Conservation (phyloP, 1,139 yeast species). For the Blastobotrys serpentis region DNA sequence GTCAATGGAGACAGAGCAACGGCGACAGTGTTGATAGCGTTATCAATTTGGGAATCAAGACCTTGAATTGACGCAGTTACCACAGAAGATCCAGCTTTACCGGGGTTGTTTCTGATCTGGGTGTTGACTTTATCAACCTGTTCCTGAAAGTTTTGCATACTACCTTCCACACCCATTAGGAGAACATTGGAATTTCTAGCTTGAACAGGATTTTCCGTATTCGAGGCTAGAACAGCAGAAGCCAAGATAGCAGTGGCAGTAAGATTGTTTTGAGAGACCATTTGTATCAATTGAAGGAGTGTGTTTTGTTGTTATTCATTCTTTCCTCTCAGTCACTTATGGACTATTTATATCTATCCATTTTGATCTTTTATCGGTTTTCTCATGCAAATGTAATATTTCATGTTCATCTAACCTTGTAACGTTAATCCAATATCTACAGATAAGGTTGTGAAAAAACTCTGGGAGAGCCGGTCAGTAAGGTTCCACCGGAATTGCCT, state of each 20-base stretch:
- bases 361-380: background rate
- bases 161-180: background rate
- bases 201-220: background rate
- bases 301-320: background rate
- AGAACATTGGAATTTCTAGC: background rate
- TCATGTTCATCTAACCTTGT: background rate
- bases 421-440: too few species aligned
- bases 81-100: conserved; percentile 30
- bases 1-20: conserved; percentile 26
- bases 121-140: conserved; percentile 28
- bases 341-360: background rate
- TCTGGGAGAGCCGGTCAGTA: too few species aligned
- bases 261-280: conserved; percentile 3
- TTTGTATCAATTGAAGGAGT: background rate
- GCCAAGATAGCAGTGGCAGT: conserved; percentile 3
- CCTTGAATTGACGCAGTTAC: conserved; percentile 32
- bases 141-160: conserved; percentile 17
- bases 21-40: conserved; percentile 29
- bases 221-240: background rate
- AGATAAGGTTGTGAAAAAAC: too few species aligned
- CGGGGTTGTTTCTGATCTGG: conserved; percentile 25
- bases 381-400: too few species aligned
- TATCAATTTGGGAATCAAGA: conserved; percentile 37
- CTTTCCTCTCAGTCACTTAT: background rate
- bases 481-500: too few species aligned